A percentile compares a stretch with the other conserved stretches of the same genome.
Evolutionary conservation across 2,329 filamentous ascomycete genomes (phyloP).

Genomic region (Aspergillus fructus): DNA sequence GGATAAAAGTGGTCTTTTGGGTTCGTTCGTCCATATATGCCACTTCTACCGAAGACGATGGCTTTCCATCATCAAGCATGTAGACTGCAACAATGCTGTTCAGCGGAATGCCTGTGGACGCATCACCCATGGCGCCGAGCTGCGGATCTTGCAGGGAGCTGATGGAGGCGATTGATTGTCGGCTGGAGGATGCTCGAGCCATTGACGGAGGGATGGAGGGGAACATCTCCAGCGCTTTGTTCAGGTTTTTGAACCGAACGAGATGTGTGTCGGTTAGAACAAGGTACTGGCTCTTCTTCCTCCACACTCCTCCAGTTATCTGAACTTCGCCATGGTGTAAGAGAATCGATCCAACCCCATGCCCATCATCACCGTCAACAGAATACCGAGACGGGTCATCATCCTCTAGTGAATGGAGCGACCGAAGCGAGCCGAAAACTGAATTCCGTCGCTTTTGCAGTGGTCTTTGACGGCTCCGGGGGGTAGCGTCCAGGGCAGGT

Average conservation of each 20-base stretch:
- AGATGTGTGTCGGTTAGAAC: constrained; percentile 69
- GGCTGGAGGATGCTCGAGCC: constrained; percentile 44
- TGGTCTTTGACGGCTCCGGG: constrained; percentile 42
- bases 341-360: constrained; percentile 49
- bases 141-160: constrained; percentile 63
- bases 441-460: constrained; percentile 52
- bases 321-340: constrained; percentile 69
- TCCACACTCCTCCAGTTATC: constrained; percentile 67
- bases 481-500: constrained; percentile 25
- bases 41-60: constrained; percentile 66
- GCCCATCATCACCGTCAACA: constrained; percentile 17
- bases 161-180: constrained; percentile 60
- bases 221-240: constrained; percentile 65
- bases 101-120: constrained; percentile 56
- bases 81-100: constrained; percentile 68
- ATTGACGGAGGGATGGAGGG: constrained; percentile 48
- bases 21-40: constrained; percentile 67
- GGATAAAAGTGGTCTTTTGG: constrained; percentile 60
- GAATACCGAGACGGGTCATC: constrained; percentile 32
- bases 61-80: constrained; percentile 65
- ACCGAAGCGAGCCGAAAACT: constrained; percentile 59
- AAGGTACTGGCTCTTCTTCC: constrained; percentile 71
- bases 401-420: constrained; percentile 49
- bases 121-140: constrained; percentile 56
- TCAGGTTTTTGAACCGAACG: constrained; percentile 66